Percentiles rank a stretch among this genome's conserved stretches.
Evolutionary conservation across 495 filamentous ascomycete species (phyloP).

Genomic region (Penicillium diatomitis): DNA sequence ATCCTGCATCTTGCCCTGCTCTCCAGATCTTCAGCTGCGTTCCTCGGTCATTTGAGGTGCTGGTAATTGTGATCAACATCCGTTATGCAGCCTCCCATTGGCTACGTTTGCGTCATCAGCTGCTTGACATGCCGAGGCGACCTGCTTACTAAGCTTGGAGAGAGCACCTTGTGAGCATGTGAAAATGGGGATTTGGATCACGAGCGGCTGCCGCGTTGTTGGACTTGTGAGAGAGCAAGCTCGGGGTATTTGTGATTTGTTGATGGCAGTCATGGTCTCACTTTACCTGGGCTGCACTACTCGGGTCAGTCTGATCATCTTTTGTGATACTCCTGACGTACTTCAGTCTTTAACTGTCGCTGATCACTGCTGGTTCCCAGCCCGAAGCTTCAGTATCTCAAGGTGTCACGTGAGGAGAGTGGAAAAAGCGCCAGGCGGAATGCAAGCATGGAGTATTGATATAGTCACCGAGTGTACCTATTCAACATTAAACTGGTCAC

Average conservation of each 20-base stretch:
- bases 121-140: conserved; percentile 24
- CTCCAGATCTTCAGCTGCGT: conserved; percentile 7
- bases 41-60: conserved; percentile 13
- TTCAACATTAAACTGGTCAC: too few relatives aligned
- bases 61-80: conserved; percentile 16
- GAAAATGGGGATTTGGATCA: not conserved
- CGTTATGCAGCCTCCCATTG: conserved; percentile 8
- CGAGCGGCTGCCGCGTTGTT: not conserved
- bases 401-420: too few relatives aligned
- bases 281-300: not conserved
- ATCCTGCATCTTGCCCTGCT: conserved; percentile 3
- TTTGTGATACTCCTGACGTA: not conserved
- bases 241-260: conserved; percentile 3
- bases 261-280: not conserved
- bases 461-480: too few relatives aligned
- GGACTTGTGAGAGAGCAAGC: not conserved
- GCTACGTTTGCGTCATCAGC: conserved; percentile 20
- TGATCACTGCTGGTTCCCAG: too few relatives aligned
- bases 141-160: conserved; percentile 5
- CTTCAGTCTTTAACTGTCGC: too few relatives aligned
- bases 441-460: too few relatives aligned
- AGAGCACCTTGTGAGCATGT: conserved; percentile 1
- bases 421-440: too few relatives aligned
- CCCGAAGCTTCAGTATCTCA: too few relatives aligned
- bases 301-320: not conserved